Evolutionary conservation across 371 early-diverging fungal species (phyloP).

Genomic region (Nematocida sp.): DNA sequence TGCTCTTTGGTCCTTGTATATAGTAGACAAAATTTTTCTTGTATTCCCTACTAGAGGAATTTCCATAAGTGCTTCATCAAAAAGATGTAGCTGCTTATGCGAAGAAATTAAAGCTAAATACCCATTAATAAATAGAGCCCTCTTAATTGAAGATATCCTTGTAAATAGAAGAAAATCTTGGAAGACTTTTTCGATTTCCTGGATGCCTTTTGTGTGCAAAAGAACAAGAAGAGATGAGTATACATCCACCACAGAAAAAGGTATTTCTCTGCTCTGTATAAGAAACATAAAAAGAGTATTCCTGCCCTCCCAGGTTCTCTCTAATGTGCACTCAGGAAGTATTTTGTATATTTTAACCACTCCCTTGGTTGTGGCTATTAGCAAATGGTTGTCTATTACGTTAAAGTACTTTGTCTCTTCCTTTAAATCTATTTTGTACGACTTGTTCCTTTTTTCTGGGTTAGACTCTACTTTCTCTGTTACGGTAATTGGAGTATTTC

Average conservation of each 20-base stretch:
- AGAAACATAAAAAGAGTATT: constrained; percentile 44
- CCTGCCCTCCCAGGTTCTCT: constrained; percentile 36
- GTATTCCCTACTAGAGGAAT: constrained; percentile 36
- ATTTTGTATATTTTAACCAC: constrained; percentile 23
- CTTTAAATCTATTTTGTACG: constrained; percentile 41
- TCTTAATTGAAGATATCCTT: constrained; percentile 3
- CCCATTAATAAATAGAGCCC: constrained; percentile 44
- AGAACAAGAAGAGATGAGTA: constrained; percentile 7
- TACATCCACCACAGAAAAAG: constrained; percentile 26
- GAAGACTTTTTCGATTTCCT: constrained; percentile 39
- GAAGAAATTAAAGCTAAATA: constrained; percentile 25
- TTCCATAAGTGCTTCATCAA: constrained; percentile 47
- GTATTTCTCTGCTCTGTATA: constrained; percentile 2
- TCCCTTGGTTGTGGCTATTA: constrained; percentile 3
- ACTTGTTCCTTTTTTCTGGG: constrained; percentile 6
- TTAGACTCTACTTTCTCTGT: neutral
- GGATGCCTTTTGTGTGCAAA: constrained; percentile 11
- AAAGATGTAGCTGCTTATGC: constrained; percentile 33
- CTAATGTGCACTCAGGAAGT: neutral
- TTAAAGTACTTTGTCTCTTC: constrained; percentile 35
- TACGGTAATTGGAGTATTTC: constrained; percentile 6
- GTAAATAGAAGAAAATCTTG: constrained; percentile 30
- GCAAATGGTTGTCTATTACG: constrained; percentile 3
- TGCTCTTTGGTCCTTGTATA: constrained; percentile 12
- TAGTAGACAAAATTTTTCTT: constrained; percentile 25